Evolutionary conservation across 2,329 filamentous ascomycete genomes (phyloP).

Genomic region (Akanthomyces lecanii): DNA sequence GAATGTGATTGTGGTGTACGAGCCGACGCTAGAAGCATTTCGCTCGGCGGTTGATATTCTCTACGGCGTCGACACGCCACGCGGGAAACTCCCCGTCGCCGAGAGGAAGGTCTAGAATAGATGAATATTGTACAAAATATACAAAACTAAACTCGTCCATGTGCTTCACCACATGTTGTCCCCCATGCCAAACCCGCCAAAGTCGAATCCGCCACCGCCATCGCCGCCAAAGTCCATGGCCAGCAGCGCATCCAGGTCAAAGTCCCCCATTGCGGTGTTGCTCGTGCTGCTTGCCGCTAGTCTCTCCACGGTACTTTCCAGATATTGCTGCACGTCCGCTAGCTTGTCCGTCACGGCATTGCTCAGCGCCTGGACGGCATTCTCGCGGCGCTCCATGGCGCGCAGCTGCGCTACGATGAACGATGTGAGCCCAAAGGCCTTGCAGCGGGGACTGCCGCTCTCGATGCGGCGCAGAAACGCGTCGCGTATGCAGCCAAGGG

Average conservation of each 20-base stretch:
- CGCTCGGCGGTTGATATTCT: conserved; percentile 21
- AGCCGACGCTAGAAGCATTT: conserved; percentile 26
- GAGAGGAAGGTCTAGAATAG: not conserved
- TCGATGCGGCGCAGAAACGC: not conserved
- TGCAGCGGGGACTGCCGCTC: conserved; percentile 2
- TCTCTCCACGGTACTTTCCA: not conserved
- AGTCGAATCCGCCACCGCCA: not conserved
- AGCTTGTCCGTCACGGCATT: not conserved
- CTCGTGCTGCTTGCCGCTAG: not conserved
- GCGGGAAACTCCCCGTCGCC: conserved; percentile 21
- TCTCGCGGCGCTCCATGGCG: not conserved
- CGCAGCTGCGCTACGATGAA: conserved; percentile 1
- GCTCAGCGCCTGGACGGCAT: not conserved
- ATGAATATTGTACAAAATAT: not conserved
- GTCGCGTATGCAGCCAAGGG: not conserved
- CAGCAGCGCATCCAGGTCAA: conserved; percentile 7
- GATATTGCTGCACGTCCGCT: not conserved
- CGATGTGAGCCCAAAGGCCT: conserved; percentile 7
- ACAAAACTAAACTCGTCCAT: not conserved
- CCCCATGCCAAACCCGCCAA: not conserved
- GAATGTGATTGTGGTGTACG: conserved; percentile 25
- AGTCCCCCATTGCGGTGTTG: not conserved
- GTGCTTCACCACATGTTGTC: not conserved
- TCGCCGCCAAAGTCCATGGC: conserved; percentile 4
- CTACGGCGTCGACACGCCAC: conserved; percentile 20